Base-by-base conservation (phyloP, 2,329 filamentous ascomycete genomes). In the Xylariaceae sp. region DNA sequence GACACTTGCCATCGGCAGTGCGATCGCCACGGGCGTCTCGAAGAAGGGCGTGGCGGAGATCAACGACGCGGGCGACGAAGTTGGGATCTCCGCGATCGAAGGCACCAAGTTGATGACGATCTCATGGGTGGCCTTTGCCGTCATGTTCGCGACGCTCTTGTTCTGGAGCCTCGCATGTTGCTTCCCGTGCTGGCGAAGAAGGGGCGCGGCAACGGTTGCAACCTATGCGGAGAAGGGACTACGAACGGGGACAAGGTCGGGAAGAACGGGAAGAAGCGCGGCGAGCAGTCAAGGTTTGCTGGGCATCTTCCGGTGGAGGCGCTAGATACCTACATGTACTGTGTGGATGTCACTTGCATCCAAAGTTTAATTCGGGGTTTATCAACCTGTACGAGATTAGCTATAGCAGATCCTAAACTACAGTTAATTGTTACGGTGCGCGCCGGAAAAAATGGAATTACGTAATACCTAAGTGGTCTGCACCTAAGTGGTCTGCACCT, bases 71-170 rank as follows among this genome's bases (percentile, higher is more conserved):
- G 79, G 79, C 52, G 70, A 75, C 12, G 71, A 74, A 2, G 69
- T 79, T 16, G 80, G 80, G 42, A 70, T 84, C 20, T 71, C 74
- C 2, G 80, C 78, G 0, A 60, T 67, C 12, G 61, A 70, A 10
- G 81, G 81, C 7, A 63, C 49, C 43, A 76, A 77, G 67, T 80
- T 83, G 59, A 70, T 76, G 61, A 71, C 64, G 29, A 65, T 82
- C 40, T 74, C 74, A 4, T 83, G 80, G 81, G 73, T 78, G 3
- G 72, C 79, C 1, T 75, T 79, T 16, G 78, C 65, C 2, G 67
- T 78, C 57, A 80, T 81, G 75, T 65, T 73, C 2, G 57, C 71
- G 1, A 65, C 74, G 0, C 53, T 72, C 3, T 21, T 73, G 2
- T 81, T 76, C 65, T 83, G 80, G 80, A 46, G 60, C n/a, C 20